Conservation (phyloP, 345 rosid species). For the Lepidium didymum region DNA sequence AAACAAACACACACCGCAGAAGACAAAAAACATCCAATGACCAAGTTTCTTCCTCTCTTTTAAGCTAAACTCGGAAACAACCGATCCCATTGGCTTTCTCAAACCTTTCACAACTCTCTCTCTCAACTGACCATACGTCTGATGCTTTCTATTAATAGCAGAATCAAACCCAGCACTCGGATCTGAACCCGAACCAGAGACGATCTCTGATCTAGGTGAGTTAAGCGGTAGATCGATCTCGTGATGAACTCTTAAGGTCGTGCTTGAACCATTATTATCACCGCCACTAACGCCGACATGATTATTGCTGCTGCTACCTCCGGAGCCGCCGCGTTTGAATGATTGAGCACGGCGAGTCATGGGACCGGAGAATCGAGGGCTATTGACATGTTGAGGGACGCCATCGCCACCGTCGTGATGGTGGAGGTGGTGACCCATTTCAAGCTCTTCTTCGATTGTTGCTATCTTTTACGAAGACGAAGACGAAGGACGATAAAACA, state of each 20-base stretch:
- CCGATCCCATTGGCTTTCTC: constrained; percentile 55
- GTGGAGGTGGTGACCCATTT: constrained; percentile 55
- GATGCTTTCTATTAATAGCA: constrained; percentile 32
- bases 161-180: constrained; percentile 36
- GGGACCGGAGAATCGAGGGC: constrained; percentile 84
- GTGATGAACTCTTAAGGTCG: constrained; percentile 37
- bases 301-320: constrained; percentile 14
- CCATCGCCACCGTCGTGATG: constrained; percentile 52
- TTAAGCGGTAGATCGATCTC: constrained; percentile 67
- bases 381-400: constrained; percentile 63
- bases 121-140: constrained; percentile 28
- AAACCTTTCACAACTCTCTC: constrained; percentile 48
- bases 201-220: constrained; percentile 79
- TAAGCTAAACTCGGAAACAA: constrained; percentile 51
- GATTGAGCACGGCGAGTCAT: constrained; percentile 90
- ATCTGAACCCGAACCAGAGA: constrained; percentile 20
- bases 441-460: constrained; percentile 35
- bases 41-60: constrained; percentile 72
- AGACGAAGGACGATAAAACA: background rate
- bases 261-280: background rate
- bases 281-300: background rate
- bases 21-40: constrained; percentile 77
- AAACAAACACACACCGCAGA: constrained; percentile 80
- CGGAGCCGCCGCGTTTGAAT: constrained; percentile 62
- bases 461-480: constrained; percentile 14